Conservation (phyloP, 305 asterid genomes). For the Fraxinus velutina region DNA sequence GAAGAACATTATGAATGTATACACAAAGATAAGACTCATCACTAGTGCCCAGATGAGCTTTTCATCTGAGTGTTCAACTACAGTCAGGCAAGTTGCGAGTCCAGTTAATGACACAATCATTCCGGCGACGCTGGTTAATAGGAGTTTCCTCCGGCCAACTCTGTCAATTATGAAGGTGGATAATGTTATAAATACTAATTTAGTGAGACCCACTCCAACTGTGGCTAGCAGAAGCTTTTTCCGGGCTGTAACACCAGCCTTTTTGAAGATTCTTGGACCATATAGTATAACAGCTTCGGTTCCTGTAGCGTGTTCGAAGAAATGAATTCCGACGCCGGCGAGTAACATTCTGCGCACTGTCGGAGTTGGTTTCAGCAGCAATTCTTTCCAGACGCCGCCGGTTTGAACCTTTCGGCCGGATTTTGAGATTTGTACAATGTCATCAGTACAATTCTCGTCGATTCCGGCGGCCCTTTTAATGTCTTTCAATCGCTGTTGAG, state of each 20-base stretch:
- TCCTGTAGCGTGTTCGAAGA: constrained; percentile 80
- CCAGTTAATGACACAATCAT: constrained; percentile 52
- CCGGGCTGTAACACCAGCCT: constrained; percentile 50
- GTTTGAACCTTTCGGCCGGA: background rate
- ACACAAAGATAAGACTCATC: constrained; percentile 45
- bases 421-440: constrained; percentile 27
- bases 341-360: constrained; percentile 61
- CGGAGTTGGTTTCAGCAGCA: constrained; percentile 48
- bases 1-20: constrained; percentile 47
- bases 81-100: constrained; percentile 51
- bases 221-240: constrained; percentile 48
- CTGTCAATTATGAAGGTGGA: constrained; percentile 59
- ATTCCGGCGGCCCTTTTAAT: constrained; percentile 50
- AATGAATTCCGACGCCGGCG: constrained; percentile 68
- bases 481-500: constrained; percentile 44
- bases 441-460: constrained; percentile 37
- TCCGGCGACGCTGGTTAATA: constrained; percentile 50
- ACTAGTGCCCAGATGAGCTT: constrained; percentile 50
- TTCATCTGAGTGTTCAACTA: constrained; percentile 34
- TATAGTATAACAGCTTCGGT: constrained; percentile 65
- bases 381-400: constrained; percentile 48
- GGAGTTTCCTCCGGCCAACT: constrained; percentile 54
- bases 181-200: constrained; percentile 40
- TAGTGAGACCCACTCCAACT: constrained; percentile 62
- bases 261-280: constrained; percentile 57